These are phyloP conservation scores for Cryomyces antarcticus DNA, from an alignment of 495 filamentous ascomycete species.

Conservation along the genomic window DNA sequence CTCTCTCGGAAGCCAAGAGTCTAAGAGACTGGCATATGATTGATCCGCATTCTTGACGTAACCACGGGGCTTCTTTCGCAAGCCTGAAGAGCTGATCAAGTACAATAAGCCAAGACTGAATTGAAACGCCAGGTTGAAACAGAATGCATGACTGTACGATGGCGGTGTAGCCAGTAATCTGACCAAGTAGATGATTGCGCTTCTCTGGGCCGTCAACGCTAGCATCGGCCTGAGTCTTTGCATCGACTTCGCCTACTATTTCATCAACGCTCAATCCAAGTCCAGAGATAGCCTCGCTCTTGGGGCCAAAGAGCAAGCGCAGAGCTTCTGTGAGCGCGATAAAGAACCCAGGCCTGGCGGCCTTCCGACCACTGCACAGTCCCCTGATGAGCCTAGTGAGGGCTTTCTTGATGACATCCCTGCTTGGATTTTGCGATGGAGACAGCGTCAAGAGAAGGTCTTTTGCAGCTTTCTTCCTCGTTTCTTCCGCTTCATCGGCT, in stretches of 20 bases:
- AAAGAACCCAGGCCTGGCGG: constrained; percentile 76
- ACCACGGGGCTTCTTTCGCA: constrained; percentile 56
- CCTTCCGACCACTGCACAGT: constrained; percentile 76
- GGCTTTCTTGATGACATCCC: constrained; percentile 12
- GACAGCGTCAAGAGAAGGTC: constrained; percentile 19
- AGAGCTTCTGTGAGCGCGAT: constrained; percentile 72
- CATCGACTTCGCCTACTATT: constrained; percentile 11
- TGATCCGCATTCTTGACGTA: constrained; percentile 71
- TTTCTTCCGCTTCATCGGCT: constrained; percentile 18
- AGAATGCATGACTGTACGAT: constrained; percentile 62
- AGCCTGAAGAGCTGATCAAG: constrained; percentile 35
- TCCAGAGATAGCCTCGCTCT: constrained; percentile 21
- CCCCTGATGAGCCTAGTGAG: constrained; percentile 59
- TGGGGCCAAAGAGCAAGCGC: constrained; percentile 33
- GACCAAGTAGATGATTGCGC: constrained; percentile 65
- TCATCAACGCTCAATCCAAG: constrained; percentile 2
- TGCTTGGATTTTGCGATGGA: constrained; percentile 5
- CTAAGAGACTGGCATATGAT: constrained; percentile 33
- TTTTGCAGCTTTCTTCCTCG: constrained; percentile 22
- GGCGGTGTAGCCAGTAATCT: constrained; percentile 69
- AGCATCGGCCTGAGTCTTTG: constrained; percentile 39
- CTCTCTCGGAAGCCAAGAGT: constrained; percentile 21
- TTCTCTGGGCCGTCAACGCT: constrained; percentile 57
- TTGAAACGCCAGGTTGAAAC: constrained; percentile 28
- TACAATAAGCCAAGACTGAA: constrained; percentile 38